Base-by-base conservation (phyloP, 371 early-diverging fungal species). In the Rhizopus microsporus region DNA sequence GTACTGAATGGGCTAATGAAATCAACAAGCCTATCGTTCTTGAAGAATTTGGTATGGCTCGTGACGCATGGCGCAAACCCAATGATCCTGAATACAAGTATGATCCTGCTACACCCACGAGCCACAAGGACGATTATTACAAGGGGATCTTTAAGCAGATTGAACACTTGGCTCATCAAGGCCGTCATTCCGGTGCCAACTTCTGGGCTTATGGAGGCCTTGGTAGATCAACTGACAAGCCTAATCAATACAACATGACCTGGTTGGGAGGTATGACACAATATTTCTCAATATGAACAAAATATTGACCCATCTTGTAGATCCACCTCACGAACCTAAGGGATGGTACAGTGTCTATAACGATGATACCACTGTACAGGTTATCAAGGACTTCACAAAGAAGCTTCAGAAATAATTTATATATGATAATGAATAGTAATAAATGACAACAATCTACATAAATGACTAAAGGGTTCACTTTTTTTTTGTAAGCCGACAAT, bases 11-110 rank as follows among this genome's bases (percentile, higher is more conserved):
- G 83, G 65, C 81, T 1, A 37, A 35, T 1, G 53, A 46, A 3
- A 42, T 85, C 16, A 47, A 65, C 0, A 85, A 85, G 55, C 85
- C 85, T 0, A 58, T 85, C 10, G 57, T 83, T 2, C 39, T 85
- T 40, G 85, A 79, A 63, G 85, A 85, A 60, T 85, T 77, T 65
- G 85, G 85, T 33, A 69, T 81, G 69, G 77, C 82, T 31, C 68
- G 82, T 15, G 84, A 84, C 48, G 78, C 73, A 10, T 77, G 71
- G 68, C 56, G 60, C 9, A 50, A 65, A 7, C 72, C 76, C 30
- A 29, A 16, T 3, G 64, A 72, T 33, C 46, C 10, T 29, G 50
- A 17, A 3, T 69, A 67, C 54, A 80, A 79, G 47, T 80, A 78
- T 58, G 54, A 65, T 54, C 70, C 78, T 7, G 31, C 45, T 0